Percentiles rank a stretch among this genome's conserved stretches.
Conservation (phyloP, 371 early-diverging fungal genomes). For the Mortierella sp. region DNA sequence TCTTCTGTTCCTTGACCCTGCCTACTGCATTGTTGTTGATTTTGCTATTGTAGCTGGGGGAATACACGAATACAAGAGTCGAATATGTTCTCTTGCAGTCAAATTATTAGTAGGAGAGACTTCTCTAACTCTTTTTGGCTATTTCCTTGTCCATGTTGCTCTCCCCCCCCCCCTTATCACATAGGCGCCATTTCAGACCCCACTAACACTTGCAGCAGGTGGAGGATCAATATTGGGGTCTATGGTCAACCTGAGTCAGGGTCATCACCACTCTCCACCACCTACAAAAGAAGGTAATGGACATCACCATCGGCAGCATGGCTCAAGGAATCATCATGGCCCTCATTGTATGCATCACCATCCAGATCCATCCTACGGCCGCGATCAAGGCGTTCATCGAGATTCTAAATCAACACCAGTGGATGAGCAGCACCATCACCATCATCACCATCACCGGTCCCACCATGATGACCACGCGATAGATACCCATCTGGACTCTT, state of each 20-base stretch:
- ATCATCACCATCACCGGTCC: conserved; percentile 6
- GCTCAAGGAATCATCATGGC: no score
- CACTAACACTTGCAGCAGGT: conserved; percentile 49
- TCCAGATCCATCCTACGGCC: not conserved
- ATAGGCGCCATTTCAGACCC: conserved; percentile 52
- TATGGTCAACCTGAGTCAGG: conserved; percentile 1
- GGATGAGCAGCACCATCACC: not conserved
- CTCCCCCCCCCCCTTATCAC: not conserved
- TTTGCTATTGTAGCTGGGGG: no score
- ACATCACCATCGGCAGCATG: not conserved
- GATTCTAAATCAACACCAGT: not conserved
- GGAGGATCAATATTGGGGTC: conserved; percentile 45
- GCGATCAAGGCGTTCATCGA: no score
- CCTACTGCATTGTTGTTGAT: no score
- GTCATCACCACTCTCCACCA: not conserved
- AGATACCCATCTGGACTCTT: conserved; percentile 12
- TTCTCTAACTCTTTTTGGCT: not conserved
- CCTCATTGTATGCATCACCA: not conserved
- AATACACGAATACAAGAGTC: no score
- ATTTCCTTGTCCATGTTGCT: not conserved
- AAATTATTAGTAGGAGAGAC: no score
- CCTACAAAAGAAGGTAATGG: not conserved
- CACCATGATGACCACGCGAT: conserved; percentile 3
- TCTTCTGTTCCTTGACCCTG: no score
- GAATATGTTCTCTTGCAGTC: no score